A percentile compares a stretch with the other conserved stretches of the same genome.
Evolutionary conservation across 148 eudicot genomes (phyloP).

Genomic region (Chenopodium suecicum): DNA sequence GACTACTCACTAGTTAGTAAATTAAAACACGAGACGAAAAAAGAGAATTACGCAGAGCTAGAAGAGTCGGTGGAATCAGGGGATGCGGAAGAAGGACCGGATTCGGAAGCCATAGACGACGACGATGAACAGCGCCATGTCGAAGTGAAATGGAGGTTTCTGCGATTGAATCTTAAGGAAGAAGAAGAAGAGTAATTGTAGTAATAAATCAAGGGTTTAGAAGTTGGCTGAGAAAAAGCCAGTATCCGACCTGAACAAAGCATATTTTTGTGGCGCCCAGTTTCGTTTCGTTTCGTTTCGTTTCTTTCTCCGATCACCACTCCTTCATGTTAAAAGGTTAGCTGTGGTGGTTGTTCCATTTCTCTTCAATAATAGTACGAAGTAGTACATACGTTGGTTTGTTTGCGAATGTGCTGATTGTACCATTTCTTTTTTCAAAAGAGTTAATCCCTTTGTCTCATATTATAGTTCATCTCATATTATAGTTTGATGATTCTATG

Average conservation of each 20-base stretch:
- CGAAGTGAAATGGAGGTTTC: constrained; percentile 28
- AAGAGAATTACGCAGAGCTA: constrained; percentile 40
- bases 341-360: not conserved
- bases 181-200: not conserved
- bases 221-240: constrained; percentile 30
- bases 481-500: no score
- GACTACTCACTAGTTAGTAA: no score
- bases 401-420: not conserved
- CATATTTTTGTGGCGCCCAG: constrained; percentile 24
- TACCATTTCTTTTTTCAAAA: no score
- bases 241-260: constrained; percentile 42
- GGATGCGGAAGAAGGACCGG: constrained; percentile 31
- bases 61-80: constrained; percentile 40
- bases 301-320: not conserved
- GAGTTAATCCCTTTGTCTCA: no score
- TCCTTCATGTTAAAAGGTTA: not conserved
- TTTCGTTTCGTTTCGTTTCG: not conserved
- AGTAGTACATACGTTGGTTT: not conserved
- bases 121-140: constrained; percentile 37
- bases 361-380: no score
- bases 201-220: constrained; percentile 23
- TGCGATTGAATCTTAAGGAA: constrained; percentile 17
- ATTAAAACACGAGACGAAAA: not conserved
- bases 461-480: no score
- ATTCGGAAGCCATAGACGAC: constrained; percentile 42